phyloP scores from a whole-genome alignment of 345 rosid species.

The Acer negundo region DNA sequence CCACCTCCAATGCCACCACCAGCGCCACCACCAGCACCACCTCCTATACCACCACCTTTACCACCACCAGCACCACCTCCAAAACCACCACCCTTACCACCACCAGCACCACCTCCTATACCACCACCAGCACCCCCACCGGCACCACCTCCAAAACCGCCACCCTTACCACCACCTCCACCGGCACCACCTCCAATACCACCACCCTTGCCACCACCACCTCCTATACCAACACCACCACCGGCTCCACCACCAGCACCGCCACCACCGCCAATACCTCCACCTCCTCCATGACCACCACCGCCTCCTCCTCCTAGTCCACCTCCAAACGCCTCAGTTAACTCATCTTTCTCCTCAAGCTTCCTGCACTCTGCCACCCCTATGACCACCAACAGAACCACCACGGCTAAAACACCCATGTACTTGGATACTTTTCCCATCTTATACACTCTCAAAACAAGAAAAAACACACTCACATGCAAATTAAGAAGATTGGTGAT shows the following conservation, averaged over 20 bases:
- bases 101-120: slow-evolving; percentile 17
- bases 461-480: neutral
- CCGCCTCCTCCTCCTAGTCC: slow-evolving; percentile 24
- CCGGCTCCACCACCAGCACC: slow-evolving; percentile 24
- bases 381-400: slow-evolving; percentile 37
- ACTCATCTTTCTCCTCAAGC: slow-evolving; percentile 25
- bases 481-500: neutral
- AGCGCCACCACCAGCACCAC: no score
- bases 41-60: neutral
- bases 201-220: neutral
- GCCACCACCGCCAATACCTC: slow-evolving; percentile 13
- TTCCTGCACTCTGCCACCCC: slow-evolving; percentile 42
- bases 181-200: slow-evolving; percentile 5
- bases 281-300: neutral
- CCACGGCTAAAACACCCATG: slow-evolving; percentile 18
- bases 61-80: slow-evolving; percentile 15
- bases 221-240: slow-evolving; percentile 34
- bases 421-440: slow-evolving; percentile 32
- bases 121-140: slow-evolving; percentile 24
- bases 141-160: neutral
- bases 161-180: no score
- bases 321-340: neutral
- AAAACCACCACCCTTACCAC: neutral
- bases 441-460: neutral
- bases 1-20: slow-evolving; percentile 1